A percentile compares a stretch with the other conserved stretches of the same genome.
These are phyloP conservation scores for Mortierella hygrophila DNA, from an alignment of 192 early-diverging fungal species.

Conservation along the genomic window DNA sequence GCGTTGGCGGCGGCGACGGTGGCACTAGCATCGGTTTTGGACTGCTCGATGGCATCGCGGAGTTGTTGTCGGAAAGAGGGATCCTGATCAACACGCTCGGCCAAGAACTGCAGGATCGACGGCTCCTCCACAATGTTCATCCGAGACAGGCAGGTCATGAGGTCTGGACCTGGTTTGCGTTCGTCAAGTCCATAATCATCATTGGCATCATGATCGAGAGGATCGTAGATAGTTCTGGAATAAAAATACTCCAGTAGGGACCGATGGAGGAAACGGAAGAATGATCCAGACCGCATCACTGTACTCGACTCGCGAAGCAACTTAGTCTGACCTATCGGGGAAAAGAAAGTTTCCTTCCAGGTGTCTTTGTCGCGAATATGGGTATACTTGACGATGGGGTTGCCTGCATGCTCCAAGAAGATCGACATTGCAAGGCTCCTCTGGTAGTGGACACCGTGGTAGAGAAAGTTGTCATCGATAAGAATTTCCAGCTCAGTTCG, in stretches of 20 bases:
- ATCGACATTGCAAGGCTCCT: not conserved
- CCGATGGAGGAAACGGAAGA: not conserved
- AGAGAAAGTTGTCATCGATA: not conserved
- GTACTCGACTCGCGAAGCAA: too few species aligned
- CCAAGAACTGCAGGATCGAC: slow-evolving; percentile 13
- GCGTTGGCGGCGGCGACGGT: slow-evolving; percentile 4
- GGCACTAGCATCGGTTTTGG: not conserved
- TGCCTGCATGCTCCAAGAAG: not conserved
- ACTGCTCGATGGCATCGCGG: not conserved
- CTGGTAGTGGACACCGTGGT: not conserved
- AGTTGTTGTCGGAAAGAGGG: not conserved
- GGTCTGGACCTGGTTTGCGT: not conserved
- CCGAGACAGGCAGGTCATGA: not conserved
- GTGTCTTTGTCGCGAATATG: not conserved
- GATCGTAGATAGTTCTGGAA: not conserved
- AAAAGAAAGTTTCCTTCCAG: not conserved
- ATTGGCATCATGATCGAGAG: not conserved
- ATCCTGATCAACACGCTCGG: not conserved
- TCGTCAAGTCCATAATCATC: not conserved
- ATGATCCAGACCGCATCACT: not conserved
- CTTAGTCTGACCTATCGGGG: not conserved
- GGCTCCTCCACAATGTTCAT: not conserved
- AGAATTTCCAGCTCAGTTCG: not conserved
- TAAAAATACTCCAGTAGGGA: not conserved
- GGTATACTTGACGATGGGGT: not conserved